A percentile compares a stretch with the other conserved stretches of the same genome.
phyloP scores from a whole-genome alignment of 495 filamentous ascomycete species.

The Daldinia loculata region DNA sequence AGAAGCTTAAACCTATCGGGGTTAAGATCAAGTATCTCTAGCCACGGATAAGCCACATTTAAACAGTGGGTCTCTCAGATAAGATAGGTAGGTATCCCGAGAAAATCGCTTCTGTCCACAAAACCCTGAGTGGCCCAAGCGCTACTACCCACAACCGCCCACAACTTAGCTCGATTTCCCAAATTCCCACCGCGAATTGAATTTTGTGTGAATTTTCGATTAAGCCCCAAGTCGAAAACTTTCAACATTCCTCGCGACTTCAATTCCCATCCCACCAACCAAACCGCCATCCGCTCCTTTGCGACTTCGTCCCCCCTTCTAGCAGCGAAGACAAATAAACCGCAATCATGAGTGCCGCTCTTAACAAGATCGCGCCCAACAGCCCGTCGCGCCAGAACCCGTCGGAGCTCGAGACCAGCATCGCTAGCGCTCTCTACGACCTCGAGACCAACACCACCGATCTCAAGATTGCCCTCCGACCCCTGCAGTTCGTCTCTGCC shows the following conservation, averaged over 20 bases:
- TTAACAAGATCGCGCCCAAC: constrained; percentile 98
- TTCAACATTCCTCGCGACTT: constrained; percentile 6
- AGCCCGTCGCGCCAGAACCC: constrained; percentile 92
- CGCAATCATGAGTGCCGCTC: constrained; percentile 64
- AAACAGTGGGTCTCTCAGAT: neutral
- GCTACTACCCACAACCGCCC: constrained; percentile 25
- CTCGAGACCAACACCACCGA: constrained; percentile 98
- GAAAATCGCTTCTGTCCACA: constrained; percentile 15
- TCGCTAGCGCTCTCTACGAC: constrained; percentile 94
- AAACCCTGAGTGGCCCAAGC: constrained; percentile 35
- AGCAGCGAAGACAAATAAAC: constrained; percentile 36
- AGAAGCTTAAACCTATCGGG: neutral
- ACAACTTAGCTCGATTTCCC: constrained; percentile 20
- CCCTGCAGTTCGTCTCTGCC: constrained; percentile 96
- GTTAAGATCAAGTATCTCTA: neutral
- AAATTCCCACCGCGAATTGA: constrained; percentile 11
- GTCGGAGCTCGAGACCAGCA: constrained; percentile 92
- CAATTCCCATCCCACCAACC: constrained; percentile 23
- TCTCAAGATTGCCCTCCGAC: constrained; percentile 90
- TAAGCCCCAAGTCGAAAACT: constrained; percentile 13
- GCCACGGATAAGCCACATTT: neutral
- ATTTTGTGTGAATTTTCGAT: constrained; percentile 20
- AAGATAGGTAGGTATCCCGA: neutral
- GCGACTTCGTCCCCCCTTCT: constrained; percentile 33
- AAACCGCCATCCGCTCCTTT: constrained; percentile 20